Evolutionary conservation across 345 rosid genomes (phyloP), one percentile per base, ranked within the genome.

Genomic region (Salix purpurea): DNA sequence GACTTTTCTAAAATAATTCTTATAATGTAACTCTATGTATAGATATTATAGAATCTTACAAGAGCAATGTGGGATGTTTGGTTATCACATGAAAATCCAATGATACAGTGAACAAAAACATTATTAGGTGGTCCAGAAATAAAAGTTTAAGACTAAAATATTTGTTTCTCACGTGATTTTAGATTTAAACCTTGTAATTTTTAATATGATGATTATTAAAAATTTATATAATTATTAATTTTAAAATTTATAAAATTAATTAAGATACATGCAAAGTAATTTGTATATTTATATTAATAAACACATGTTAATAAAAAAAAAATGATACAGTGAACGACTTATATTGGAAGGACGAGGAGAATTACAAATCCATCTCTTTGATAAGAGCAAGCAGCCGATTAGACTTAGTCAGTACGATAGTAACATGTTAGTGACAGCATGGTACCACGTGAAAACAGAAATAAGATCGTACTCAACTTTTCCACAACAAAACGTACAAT

Each of bases 131-230:
- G 32, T 30, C 0, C 32, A 30, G 4, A 30, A 30, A 30, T 30
- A 32, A 32, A 5, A 32, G 34, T 32, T 32, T 32, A 0, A 32
- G 5, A 32, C 5, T 32, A 32, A 32, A 32, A 32, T 0, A 4
- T 0, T 32, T 32, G 1, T 4, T 32, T 32, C 0, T 32, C 0
- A 0, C 5, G 0, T 32, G 34, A 30, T 2, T 30, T 30, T 30
- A 30, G 34, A 32, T 4, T 32, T 0, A 32, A 4, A 0, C 0
- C 32, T 30, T 4, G 0, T 32, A 1, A 32, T 32, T 32, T 34
- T 0, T 34, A 34, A 34, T 34, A 34, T 34, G 0, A 34, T 34
- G 6, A 34, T 34, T 0, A 34, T 0, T 34, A 0, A 0, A 34
- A 5, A 4, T 34, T 34, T 34, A 34, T 0, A 34, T 34, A 0